phyloP scores from a whole-genome alignment of 176 grass and related monocot species.

The Cenchrus purpureus region DNA sequence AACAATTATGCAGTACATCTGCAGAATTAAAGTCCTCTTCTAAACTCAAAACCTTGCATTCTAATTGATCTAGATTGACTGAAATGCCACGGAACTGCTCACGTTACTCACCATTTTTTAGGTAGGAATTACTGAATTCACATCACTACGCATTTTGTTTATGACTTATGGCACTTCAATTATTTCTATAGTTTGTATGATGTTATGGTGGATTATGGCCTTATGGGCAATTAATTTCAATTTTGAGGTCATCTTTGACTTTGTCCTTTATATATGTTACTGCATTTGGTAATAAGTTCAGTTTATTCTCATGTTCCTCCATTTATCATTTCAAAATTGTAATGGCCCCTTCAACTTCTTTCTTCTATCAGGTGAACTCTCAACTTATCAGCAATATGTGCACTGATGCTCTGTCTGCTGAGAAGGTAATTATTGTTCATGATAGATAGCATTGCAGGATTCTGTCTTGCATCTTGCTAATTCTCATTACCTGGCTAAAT shows the following conservation, averaged over 20 bases:
- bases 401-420: conserved; percentile 95
- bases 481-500: neutral
- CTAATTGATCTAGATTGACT: too few relatives aligned
- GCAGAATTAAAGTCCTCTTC: too few relatives aligned
- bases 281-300: neutral
- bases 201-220: neutral
- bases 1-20: too few relatives aligned
- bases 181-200: conserved; percentile 2
- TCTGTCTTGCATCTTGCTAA: neutral
- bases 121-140: conserved; percentile 47
- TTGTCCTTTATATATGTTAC: neutral
- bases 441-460: conserved; percentile 1
- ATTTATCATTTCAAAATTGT: neutral
- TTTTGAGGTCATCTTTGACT: neutral
- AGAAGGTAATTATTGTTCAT: conserved; percentile 74
- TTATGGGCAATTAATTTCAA: neutral
- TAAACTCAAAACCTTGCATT: too few relatives aligned
- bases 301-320: neutral
- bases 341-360: conserved; percentile 21
- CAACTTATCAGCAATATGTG: conserved; percentile 99
- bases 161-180: neutral
- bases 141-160: conserved; percentile 2
- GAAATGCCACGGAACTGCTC: too few relatives aligned
- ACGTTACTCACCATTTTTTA: neutral
- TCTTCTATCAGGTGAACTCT: conserved; percentile 81